phyloP scores from a whole-genome alignment of 208 protist genomes.

The Strigomonas galati region DNA sequence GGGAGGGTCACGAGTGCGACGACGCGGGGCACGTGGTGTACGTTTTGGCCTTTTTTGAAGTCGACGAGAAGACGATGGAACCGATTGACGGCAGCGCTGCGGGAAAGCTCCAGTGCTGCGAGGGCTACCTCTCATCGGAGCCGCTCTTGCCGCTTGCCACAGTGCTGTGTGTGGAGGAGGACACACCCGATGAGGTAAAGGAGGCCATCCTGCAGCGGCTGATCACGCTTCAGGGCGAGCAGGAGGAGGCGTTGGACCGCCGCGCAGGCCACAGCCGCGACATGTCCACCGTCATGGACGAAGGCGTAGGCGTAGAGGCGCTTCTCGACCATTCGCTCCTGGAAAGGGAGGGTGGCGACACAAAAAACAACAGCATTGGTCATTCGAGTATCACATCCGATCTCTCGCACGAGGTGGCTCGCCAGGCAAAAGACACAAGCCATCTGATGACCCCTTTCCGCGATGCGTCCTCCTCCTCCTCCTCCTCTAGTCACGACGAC shows the following conservation, averaged over 20 bases:
- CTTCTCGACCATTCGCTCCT: constrained; percentile 21
- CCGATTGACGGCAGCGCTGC: constrained; percentile 9
- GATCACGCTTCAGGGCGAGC: constrained; percentile 63
- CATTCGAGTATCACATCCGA: constrained; percentile 4
- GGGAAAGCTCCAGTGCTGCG: constrained; percentile 57
- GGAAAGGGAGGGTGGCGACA: neutral
- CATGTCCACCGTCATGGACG: constrained; percentile 4
- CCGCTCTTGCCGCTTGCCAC: constrained; percentile 77
- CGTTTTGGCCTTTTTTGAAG: constrained; percentile 75
- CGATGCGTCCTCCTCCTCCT: constrained; percentile 10
- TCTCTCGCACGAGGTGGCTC: constrained; percentile 28
- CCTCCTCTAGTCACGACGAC: neutral
- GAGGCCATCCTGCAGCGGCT: constrained; percentile 73
- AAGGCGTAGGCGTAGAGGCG: neutral
- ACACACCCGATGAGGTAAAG: constrained; percentile 42
- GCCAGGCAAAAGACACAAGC: constrained; percentile 26
- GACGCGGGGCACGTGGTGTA: constrained; percentile 35
- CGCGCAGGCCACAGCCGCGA: constrained; percentile 1
- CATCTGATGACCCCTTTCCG: constrained; percentile 30
- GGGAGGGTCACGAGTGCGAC: constrained; percentile 62
- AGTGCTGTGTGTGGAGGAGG: constrained; percentile 56
- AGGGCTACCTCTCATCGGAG: constrained; percentile 51
- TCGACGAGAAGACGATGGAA: constrained; percentile 43
- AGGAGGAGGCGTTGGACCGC: constrained; percentile 40
- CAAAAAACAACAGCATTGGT: no score